Evolutionary conservation across 352 stramenopile genomes (phyloP).

Genomic region (Phytophthora rubi): DNA sequence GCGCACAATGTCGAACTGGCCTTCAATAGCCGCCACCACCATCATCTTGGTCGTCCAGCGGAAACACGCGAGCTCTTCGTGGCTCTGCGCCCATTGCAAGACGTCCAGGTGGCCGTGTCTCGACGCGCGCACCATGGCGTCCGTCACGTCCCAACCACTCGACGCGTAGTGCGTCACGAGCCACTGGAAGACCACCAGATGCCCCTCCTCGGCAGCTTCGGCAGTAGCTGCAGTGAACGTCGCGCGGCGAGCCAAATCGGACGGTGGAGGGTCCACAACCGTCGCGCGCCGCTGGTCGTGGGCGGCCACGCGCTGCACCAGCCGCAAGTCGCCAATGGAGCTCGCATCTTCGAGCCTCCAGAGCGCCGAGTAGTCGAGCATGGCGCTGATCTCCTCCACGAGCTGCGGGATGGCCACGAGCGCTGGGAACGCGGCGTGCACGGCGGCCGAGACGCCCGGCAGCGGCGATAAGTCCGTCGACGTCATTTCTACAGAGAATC

Average conservation of each 20-base stretch:
- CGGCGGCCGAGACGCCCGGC: constrained; percentile 25
- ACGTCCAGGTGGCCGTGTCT: constrained; percentile 33
- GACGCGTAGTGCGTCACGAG: constrained; percentile 31
- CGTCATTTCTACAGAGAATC: not conserved
- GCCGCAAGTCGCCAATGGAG: constrained; percentile 27
- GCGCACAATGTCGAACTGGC: constrained; percentile 47
- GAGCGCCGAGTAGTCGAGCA: constrained; percentile 35
- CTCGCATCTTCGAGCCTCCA: constrained; percentile 40
- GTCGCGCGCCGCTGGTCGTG: constrained; percentile 26
- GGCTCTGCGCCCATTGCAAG: constrained; percentile 31
- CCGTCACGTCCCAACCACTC: constrained; percentile 29
- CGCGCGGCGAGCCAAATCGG: constrained; percentile 20
- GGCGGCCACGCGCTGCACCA: constrained; percentile 36
- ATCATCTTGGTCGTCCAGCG: constrained; percentile 45
- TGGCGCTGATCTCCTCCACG: constrained; percentile 21
- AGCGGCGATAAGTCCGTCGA: constrained; percentile 16
- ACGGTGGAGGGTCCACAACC: constrained; percentile 19
- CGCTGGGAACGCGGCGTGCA: constrained; percentile 33
- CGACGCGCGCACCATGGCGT: constrained; percentile 36
- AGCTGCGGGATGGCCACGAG: constrained; percentile 38
- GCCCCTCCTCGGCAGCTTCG: constrained; percentile 29
- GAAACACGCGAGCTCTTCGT: constrained; percentile 19
- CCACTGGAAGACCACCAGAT: constrained; percentile 34
- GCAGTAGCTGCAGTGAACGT: constrained; percentile 23
- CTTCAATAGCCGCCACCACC: constrained; percentile 49